Conservation (phyloP, 805 yeast genomes). For the Kodamaea leandrae region DNA sequence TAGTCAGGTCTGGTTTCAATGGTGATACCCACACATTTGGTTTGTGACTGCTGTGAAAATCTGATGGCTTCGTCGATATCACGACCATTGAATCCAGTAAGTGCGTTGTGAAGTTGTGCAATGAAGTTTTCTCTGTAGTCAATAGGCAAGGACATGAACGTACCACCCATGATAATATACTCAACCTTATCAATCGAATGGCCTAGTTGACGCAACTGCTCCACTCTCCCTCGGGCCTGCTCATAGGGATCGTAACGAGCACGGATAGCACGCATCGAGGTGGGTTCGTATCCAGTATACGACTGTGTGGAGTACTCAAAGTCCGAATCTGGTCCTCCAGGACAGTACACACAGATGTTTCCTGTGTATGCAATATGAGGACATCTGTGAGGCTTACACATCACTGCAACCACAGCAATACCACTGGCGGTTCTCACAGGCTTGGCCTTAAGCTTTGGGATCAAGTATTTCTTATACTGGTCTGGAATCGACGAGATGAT, state of each 20-base stretch:
- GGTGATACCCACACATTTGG: conserved; percentile 97
- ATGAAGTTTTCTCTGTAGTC: conserved; percentile 90
- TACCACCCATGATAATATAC: conserved; percentile 98
- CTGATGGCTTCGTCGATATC: conserved; percentile 87
- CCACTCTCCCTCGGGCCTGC: conserved; percentile 96
- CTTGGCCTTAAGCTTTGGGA: conserved; percentile 95
- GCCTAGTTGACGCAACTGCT: conserved; percentile 91
- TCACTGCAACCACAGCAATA: conserved; percentile 97
- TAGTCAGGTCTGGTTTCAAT: conserved; percentile 98
- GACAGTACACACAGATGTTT: conserved; percentile 96
- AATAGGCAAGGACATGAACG: conserved; percentile 91
- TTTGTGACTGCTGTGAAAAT: conserved; percentile 89
- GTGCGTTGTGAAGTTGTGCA: conserved; percentile 87
- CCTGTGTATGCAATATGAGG: conserved; percentile 99
- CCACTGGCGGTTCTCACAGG: conserved; percentile 99
- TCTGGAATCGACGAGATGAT: conserved; percentile 94
- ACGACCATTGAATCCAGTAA: conserved; percentile 86
- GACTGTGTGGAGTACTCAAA: conserved; percentile 98
- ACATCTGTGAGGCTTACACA: conserved; percentile 99
- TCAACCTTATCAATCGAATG: conserved; percentile 97
- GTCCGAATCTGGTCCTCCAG: conserved; percentile 98
- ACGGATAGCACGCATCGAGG: conserved; percentile 98
- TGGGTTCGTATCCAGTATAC: conserved; percentile 97
- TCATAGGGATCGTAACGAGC: conserved; percentile 98
- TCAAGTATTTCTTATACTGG: conserved; percentile 83